Evolutionary conservation across 2,329 filamentous ascomycete genomes (phyloP).

Genomic region (Scedosporium apiospermum): DNA sequence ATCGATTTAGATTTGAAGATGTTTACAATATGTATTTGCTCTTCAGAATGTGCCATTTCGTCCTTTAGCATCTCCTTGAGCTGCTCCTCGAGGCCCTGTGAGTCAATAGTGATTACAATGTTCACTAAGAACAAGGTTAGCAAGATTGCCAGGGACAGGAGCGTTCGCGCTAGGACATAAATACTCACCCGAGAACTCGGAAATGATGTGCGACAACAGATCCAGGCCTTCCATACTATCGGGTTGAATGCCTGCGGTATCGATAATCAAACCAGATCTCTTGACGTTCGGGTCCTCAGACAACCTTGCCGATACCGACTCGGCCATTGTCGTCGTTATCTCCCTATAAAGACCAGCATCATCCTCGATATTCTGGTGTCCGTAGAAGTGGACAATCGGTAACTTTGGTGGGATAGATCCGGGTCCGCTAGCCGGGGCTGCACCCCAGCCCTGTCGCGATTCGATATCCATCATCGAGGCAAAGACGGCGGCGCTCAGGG

Average conservation of each 20-base stretch:
- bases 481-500: slow-evolving; percentile 77
- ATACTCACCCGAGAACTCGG: slow-evolving; percentile 40
- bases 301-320: slow-evolving; percentile 67
- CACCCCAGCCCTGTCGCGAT: slow-evolving; percentile 76
- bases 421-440: slow-evolving; percentile 81
- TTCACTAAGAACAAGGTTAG: slow-evolving; percentile 43
- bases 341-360: slow-evolving; percentile 64
- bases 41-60: slow-evolving; percentile 47
- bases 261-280: slow-evolving; percentile 72
- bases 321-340: slow-evolving; percentile 65
- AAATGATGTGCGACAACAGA: slow-evolving; percentile 64
- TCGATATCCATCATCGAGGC: slow-evolving; percentile 77
- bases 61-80: slow-evolving; percentile 59
- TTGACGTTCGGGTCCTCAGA: slow-evolving; percentile 65
- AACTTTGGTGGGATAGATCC: slow-evolving; percentile 83
- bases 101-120: slow-evolving; percentile 72
- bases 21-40: slow-evolving; percentile 64
- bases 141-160: not conserved
- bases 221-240: slow-evolving; percentile 62
- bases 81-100: slow-evolving; percentile 64
- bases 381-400: slow-evolving; percentile 84
- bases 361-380: slow-evolving; percentile 62
- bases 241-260: slow-evolving; percentile 64
- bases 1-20: slow-evolving; percentile 82
- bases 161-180: not conserved